Evolutionary conservation across 768 basidiomycete genomes (phyloP).

Genomic region (Pleurotus tuoliensis): DNA sequence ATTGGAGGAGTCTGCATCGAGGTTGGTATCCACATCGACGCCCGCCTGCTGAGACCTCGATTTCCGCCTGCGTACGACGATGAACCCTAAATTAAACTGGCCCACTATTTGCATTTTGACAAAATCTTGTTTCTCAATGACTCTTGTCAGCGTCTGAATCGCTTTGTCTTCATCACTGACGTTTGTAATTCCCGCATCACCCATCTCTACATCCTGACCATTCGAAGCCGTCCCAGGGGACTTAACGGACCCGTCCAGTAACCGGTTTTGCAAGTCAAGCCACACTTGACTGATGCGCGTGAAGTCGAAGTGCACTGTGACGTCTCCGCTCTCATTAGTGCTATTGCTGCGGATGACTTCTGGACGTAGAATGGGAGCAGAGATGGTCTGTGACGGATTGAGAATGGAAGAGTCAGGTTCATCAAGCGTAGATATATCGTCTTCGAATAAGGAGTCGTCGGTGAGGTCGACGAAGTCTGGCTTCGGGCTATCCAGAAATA

Average conservation of each 20-base stretch:
- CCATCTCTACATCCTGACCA: not conserved
- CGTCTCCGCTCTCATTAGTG: conserved; percentile 15
- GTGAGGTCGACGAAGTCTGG: conserved; percentile 17
- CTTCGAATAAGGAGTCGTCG: conserved; percentile 8
- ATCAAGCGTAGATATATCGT: conserved; percentile 6
- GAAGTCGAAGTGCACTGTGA: conserved; percentile 32
- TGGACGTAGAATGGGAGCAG: conserved; percentile 24
- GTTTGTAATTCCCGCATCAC: conserved; percentile 38
- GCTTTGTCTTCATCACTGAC: conserved; percentile 47
- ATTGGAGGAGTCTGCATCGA: conserved; percentile 10
- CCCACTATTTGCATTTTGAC: conserved; percentile 79
- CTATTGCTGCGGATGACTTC: conserved; percentile 37
- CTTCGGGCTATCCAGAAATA: conserved; percentile 11
- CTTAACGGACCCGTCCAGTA: not conserved
- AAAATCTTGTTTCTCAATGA: conserved; percentile 88
- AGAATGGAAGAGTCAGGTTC: conserved; percentile 10
- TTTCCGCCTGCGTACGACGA: conserved; percentile 68
- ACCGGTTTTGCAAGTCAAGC: conserved; percentile 10
- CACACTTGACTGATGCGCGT: conserved; percentile 22
- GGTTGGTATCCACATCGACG: not conserved
- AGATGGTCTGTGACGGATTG: not conserved
- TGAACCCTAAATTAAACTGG: conserved; percentile 96
- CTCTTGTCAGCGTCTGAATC: conserved; percentile 70
- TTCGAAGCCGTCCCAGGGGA: not conserved
- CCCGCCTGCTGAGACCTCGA: not conserved